Evolutionary conservation across 2,329 filamentous ascomycete genomes (phyloP), one percentile per base, ranked within the genome.

Genomic region (Aspergillus brasiliensis): DNA sequence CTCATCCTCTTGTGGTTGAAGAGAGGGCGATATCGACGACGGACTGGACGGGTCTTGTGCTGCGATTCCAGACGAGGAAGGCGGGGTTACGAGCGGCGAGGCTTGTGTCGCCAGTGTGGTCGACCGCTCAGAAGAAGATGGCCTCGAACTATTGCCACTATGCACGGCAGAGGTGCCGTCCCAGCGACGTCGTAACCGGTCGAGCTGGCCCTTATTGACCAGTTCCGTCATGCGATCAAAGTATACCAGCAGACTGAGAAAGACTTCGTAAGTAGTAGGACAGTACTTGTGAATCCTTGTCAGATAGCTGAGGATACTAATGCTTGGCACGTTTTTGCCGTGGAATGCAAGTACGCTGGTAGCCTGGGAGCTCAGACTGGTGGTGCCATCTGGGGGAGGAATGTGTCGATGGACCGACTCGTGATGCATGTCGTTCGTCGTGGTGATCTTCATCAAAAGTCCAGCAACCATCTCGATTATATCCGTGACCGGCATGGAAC

Each of bases 381-480:
- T 77, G 8, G 85, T 80, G 48, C 82, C 83, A 65, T 86, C 86
- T 5, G 86, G 80, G 8, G 85, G 81, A 4, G 87, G 84, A 61
- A 90, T 85, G 61, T 87, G 84, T 58, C 92, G 87, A 77, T 97
- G 92, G 65, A 97, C 78, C 64, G 93, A 91, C 73, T 97, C 92
- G 76, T 98, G 94, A 74, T 98, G 93, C 54, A 89, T 81, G 74
- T 99, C 95, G 73, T 99, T 99, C 59, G 94, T 97, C 3, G 91
- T 92, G 5, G 95, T 98, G 69, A 99, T 99, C 77, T 98, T 98
- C 58, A 94, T 97, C 63, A 99, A 82, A 23, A 99, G 84, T 6
- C 93, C 95, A 4, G 95, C 95, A 3, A 99, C 95, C 95, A 99
- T 98, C 77, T 98, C 94, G 73, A 99, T 99, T 67, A 99, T 91